Percentiles rank a stretch among this genome's conserved stretches.
Conservation (phyloP, 2,329 filamentous ascomycete genomes). For the Periglandula ipomoeae region DNA sequence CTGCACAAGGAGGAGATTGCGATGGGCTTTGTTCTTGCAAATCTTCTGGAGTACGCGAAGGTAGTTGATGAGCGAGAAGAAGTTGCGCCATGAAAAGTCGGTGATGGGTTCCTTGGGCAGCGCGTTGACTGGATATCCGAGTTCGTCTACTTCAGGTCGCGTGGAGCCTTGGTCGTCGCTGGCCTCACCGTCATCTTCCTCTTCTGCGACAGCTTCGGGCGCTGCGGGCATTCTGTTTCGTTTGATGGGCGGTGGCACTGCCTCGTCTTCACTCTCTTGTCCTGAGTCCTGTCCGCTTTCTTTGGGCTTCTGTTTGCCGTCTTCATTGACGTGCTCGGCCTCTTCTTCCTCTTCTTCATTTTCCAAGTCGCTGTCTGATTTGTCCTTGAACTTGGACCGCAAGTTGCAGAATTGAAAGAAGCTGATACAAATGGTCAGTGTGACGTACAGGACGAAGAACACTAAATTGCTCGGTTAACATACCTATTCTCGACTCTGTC, state of each 20-base stretch:
- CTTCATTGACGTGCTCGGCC: constrained; percentile 19
- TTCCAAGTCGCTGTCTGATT: constrained; percentile 19
- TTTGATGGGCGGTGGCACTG: constrained; percentile 75
- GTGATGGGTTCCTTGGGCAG: constrained; percentile 71
- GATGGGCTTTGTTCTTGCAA: constrained; percentile 90
- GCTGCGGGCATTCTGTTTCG: constrained; percentile 38
- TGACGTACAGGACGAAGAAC: not conserved
- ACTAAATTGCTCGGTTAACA: constrained; percentile 13
- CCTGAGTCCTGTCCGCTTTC: constrained; percentile 20
- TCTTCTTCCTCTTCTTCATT: constrained; percentile 16
- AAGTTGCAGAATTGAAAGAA: constrained; percentile 87
- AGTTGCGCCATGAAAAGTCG: constrained; percentile 85
- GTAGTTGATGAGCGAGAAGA: constrained; percentile 92
- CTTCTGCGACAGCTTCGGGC: constrained; percentile 17
- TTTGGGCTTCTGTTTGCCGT: constrained; percentile 22
- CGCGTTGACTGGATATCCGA: constrained; percentile 68
- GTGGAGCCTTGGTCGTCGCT: constrained; percentile 25
- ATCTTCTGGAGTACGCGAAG: constrained; percentile 96
- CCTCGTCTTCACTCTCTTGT: constrained; percentile 62
- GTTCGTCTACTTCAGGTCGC: constrained; percentile 68
- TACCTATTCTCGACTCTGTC: constrained; percentile 77
- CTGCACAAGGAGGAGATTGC: constrained; percentile 84
- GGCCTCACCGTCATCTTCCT: constrained; percentile 8
- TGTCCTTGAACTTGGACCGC: constrained; percentile 44
- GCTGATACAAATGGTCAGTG: constrained; percentile 30